These are phyloP conservation scores for Candida manassasensis DNA, from an alignment of 805 yeast species.

Conservation along the genomic window DNA sequence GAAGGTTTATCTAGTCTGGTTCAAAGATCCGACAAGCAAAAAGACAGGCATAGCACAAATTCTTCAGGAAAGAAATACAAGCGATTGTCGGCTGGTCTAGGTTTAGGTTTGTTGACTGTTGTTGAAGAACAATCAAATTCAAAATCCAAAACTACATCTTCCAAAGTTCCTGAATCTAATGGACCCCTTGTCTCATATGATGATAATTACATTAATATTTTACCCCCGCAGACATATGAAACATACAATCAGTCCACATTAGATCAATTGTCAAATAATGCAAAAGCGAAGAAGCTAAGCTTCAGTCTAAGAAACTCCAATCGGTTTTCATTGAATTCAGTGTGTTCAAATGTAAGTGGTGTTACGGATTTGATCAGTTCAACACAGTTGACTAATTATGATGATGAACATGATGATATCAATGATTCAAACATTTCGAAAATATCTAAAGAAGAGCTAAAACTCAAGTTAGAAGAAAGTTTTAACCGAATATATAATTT, in stretches of 20 bases:
- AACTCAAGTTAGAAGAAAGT: slow-evolving; percentile 34
- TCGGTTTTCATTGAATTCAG: slow-evolving; percentile 50
- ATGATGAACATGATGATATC: slow-evolving; percentile 14
- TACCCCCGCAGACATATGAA: slow-evolving; percentile 21
- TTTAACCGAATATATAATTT: slow-evolving; percentile 32
- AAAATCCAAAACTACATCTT: slow-evolving; percentile 1
- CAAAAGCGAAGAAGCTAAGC: slow-evolving; percentile 5
- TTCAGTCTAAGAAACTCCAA: slow-evolving; percentile 27
- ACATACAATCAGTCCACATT: slow-evolving; percentile 33
- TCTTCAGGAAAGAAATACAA: slow-evolving; percentile 20
- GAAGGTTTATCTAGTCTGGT: slow-evolving; percentile 3
- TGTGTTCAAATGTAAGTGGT: slow-evolving; percentile 45
- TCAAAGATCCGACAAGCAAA: slow-evolving; percentile 1
- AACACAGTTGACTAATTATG: slow-evolving; percentile 38
- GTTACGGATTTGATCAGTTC: slow-evolving; percentile 44
- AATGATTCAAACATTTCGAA: slow-evolving; percentile 6
- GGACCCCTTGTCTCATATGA: slow-evolving; percentile 14
- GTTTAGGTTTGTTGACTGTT: slow-evolving; percentile 35
- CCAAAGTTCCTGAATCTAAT: background rate
- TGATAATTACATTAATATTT: slow-evolving; percentile 22
- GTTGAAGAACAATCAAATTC: slow-evolving; percentile 22
- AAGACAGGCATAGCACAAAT: background rate
- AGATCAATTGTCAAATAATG: slow-evolving; percentile 28
- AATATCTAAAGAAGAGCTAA: slow-evolving; percentile 31
- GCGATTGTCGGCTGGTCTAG: slow-evolving; percentile 34